These are phyloP conservation scores for Debaryomyces maramus DNA, from an alignment of 805 yeast genomes.

Conservation along the genomic window DNA sequence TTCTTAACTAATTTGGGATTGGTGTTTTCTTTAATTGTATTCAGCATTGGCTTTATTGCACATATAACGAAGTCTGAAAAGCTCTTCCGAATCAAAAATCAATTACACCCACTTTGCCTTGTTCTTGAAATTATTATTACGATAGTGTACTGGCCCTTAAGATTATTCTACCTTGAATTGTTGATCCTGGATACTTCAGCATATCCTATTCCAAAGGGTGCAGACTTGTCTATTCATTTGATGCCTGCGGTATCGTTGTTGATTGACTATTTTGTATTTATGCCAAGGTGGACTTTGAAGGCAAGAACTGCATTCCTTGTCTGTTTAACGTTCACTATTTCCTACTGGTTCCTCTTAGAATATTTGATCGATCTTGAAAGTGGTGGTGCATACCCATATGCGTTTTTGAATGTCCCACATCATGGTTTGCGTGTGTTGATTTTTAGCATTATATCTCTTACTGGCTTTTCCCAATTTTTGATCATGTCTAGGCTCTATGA, in stretches of 20 bases:
- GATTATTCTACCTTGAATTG: slow-evolving; percentile 49
- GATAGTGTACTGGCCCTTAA: slow-evolving; percentile 66
- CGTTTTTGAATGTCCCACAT: slow-evolving; percentile 53
- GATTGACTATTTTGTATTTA: slow-evolving; percentile 54
- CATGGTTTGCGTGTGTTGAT: background rate
- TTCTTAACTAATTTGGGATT: slow-evolving; percentile 71
- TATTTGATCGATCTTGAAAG: slow-evolving; percentile 44
- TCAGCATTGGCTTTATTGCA: slow-evolving; percentile 36
- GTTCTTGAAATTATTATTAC: slow-evolving; percentile 64
- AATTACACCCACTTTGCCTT: slow-evolving; percentile 53
- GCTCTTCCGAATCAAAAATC: slow-evolving; percentile 36
- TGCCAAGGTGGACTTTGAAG: slow-evolving; percentile 44
- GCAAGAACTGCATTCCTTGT: slow-evolving; percentile 38
- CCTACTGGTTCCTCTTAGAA: slow-evolving; percentile 57
- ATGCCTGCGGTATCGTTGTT: slow-evolving; percentile 55
- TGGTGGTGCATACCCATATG: slow-evolving; percentile 63
- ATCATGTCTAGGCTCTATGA: background rate
- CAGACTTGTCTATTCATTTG: slow-evolving; percentile 61
- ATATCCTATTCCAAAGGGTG: slow-evolving; percentile 43
- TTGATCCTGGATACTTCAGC: slow-evolving; percentile 41
- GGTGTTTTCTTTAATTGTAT: slow-evolving; percentile 45
- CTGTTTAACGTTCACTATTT: slow-evolving; percentile 38
- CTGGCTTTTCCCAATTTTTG: background rate
- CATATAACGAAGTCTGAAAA: slow-evolving; percentile 25
- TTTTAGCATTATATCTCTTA: background rate